These are phyloP conservation scores for Xylariaceae sp. DNA, from an alignment of 2,329 filamentous ascomycete species.

Conservation along the genomic window DNA sequence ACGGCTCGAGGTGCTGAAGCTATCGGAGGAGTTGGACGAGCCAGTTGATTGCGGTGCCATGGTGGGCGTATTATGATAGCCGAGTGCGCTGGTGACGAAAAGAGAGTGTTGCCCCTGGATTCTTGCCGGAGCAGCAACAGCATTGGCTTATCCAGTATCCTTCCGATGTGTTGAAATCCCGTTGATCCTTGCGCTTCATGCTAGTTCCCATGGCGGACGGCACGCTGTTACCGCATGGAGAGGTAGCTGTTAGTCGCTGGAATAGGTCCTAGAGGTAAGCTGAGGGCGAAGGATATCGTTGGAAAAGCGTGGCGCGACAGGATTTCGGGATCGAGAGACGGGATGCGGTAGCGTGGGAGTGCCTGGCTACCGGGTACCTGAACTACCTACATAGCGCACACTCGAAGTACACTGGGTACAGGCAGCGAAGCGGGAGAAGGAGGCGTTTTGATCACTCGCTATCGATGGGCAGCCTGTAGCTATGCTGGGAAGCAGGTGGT, in stretches of 20 bases:
- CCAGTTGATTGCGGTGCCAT: constrained; percentile 28
- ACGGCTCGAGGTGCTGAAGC: constrained; percentile 21
- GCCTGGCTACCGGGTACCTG: neutral
- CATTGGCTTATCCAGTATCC: constrained; percentile 15
- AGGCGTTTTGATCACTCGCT: neutral
- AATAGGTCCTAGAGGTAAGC: neutral
- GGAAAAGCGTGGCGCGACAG: neutral
- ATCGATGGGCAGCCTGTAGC: too few relatives aligned
- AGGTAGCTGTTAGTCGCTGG: constrained; percentile 2
- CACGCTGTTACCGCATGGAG: constrained; percentile 17
- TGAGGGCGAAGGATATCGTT: neutral
- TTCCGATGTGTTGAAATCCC: constrained; percentile 21
- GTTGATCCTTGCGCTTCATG: constrained; percentile 18
- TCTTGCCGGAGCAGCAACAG: constrained; percentile 17
- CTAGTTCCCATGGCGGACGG: constrained; percentile 25
- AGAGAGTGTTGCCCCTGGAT: constrained; percentile 17
- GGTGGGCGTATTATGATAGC: constrained; percentile 16
- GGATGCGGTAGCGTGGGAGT: neutral
- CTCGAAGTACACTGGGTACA: too few relatives aligned
- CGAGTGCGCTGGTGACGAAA: constrained; percentile 13
- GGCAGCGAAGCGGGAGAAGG: neutral
- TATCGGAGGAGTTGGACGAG: constrained; percentile 26
- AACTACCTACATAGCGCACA: too few relatives aligned
- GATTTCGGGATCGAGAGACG: neutral
- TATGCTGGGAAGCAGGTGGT: too few relatives aligned